Percentiles rank a stretch among this genome's conserved stretches.
These are phyloP conservation scores for Chlorella sp. DNA, from an alignment of 139 green algal species.

Conservation along the genomic window DNA sequence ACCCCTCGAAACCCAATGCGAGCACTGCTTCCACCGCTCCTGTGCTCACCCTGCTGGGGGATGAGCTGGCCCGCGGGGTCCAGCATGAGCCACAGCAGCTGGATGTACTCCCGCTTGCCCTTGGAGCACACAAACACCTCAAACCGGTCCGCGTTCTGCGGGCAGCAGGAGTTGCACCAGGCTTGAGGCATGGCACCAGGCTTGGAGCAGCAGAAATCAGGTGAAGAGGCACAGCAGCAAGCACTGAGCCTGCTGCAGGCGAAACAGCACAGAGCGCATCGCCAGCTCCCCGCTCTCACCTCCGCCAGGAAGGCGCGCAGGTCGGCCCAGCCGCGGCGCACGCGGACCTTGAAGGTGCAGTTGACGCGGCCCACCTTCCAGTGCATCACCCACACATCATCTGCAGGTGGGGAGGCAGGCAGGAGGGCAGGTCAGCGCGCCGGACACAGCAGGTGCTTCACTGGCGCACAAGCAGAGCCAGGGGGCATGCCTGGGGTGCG, in stretches of 20 bases:
- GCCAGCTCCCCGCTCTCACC: background rate
- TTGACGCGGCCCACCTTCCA: conserved; percentile 39
- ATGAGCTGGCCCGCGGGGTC: conserved; percentile 38
- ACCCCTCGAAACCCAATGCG: no score
- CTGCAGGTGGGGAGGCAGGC: background rate
- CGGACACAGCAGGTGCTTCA: background rate
- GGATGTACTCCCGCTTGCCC: conserved; percentile 56
- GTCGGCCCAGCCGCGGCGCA: conserved; percentile 44
- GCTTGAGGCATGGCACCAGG: no score
- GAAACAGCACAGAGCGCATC: no score
- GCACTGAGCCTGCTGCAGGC: no score
- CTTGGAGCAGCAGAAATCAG: no score
- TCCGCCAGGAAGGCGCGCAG: conserved; percentile 37
- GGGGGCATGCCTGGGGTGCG: no score
- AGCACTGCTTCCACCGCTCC: no score
- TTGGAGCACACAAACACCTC: conserved; percentile 50
- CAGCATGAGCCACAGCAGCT: conserved; percentile 53
- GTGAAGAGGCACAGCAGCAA: no score
- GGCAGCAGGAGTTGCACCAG: no score
- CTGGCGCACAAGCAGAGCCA: background rate
- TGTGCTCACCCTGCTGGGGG: conserved; percentile 1
- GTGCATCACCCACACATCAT: conserved; percentile 40
- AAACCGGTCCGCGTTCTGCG: conserved; percentile 34
- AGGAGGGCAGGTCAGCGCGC: no score
- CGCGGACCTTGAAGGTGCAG: conserved; percentile 49